A percentile compares a stretch with the other conserved stretches of the same genome.
Evolutionary conservation across 768 basidiomycete genomes (phyloP).

Genomic region (Clathrus columnatus): DNA sequence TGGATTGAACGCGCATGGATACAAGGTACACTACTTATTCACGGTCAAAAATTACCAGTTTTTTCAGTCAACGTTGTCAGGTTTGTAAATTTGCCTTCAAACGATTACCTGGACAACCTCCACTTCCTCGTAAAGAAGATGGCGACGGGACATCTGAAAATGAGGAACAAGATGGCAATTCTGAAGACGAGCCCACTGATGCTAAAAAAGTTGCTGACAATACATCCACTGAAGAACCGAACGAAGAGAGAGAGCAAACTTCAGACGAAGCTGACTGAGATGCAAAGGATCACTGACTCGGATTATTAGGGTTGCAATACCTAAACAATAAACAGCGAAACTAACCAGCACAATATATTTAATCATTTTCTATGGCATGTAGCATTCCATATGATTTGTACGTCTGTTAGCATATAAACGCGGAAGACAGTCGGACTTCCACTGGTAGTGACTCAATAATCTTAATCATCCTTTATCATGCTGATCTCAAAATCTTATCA

Average conservation of each 20-base stretch:
- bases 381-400: too few relatives aligned
- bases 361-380: too few relatives aligned
- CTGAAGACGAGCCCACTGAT: neutral
- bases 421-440: neutral
- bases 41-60: neutral
- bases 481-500: slow-evolving; percentile 71
- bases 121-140: slow-evolving; percentile 32
- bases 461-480: too few relatives aligned
- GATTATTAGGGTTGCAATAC: too few relatives aligned
- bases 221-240: neutral
- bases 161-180: slow-evolving; percentile 3
- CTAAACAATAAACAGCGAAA: too few relatives aligned
- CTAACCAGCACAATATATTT: too few relatives aligned
- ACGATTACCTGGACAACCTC: slow-evolving; percentile 50
- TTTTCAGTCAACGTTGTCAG: slow-evolving; percentile 14
- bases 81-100: slow-evolving; percentile 86
- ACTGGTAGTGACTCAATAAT: too few relatives aligned
- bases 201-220: neutral
- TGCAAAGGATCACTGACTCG: too few relatives aligned
- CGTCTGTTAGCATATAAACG: too few relatives aligned
- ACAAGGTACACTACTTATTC: slow-evolving; percentile 16
- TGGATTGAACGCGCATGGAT: slow-evolving; percentile 61
- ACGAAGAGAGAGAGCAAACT: neutral
- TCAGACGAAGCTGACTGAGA: too few relatives aligned
- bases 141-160: slow-evolving; percentile 16